Conservation (phyloP, 2,329 filamentous ascomycete species). For the Hysterium pulicare region DNA sequence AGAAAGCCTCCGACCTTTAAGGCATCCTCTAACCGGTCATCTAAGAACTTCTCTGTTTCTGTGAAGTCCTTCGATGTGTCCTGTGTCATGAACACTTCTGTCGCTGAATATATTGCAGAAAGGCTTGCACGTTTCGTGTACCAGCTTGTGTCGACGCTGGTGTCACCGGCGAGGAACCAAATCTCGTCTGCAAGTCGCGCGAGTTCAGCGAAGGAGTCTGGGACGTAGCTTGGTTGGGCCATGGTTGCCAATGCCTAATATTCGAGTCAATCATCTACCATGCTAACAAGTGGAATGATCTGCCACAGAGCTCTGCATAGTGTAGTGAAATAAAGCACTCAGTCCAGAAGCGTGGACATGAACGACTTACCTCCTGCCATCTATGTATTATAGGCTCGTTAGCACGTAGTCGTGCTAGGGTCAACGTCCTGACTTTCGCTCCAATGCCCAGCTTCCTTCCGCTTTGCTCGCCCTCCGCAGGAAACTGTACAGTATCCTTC, state of each 20-base stretch:
- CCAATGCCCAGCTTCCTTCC: constrained; percentile 48
- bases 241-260: constrained; percentile 79
- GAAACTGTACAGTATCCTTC: constrained; percentile 46
- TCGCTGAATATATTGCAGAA: constrained; percentile 63
- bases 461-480: constrained; percentile 25
- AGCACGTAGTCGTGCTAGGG: constrained; percentile 72
- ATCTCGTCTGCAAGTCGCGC: constrained; percentile 87
- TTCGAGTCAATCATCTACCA: neutral
- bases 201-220: constrained; percentile 74
- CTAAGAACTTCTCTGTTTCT: constrained; percentile 78
- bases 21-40: constrained; percentile 69
- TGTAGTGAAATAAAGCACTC: neutral
- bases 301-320: neutral
- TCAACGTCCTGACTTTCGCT: constrained; percentile 65
- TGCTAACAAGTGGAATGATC: neutral
- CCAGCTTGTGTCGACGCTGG: constrained; percentile 79
- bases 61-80: constrained; percentile 70
- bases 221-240: constrained; percentile 77
- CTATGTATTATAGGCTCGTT: constrained; percentile 70
- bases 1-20: constrained; percentile 60
- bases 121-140: constrained; percentile 70
- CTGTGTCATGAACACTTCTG: constrained; percentile 92
- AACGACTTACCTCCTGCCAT: constrained; percentile 82
- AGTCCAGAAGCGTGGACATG: too few species aligned
- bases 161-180: constrained; percentile 80